These are phyloP conservation scores for Globisporangium spinosum DNA, from an alignment of 352 stramenopile species.

Conservation along the genomic window DNA sequence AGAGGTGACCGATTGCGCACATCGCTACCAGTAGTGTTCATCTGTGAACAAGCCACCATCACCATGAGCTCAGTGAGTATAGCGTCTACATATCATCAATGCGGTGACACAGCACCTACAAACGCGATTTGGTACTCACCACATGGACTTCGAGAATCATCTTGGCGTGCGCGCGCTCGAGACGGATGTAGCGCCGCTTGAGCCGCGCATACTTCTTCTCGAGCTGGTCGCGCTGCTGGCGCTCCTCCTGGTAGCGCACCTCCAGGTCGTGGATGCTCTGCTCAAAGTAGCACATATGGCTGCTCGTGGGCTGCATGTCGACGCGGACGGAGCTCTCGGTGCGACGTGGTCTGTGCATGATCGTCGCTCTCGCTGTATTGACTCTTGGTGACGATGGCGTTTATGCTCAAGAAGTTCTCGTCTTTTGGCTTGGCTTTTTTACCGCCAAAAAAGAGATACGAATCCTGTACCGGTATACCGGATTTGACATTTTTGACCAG, in stretches of 20 bases:
- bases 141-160: slow-evolving; percentile 24
- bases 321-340: slow-evolving; percentile 4
- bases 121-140: slow-evolving; percentile 1
- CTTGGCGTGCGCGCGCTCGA: slow-evolving; percentile 50
- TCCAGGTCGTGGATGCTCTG: slow-evolving; percentile 40
- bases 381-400: slow-evolving; percentile 5
- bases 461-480: slow-evolving; percentile 9
- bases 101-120: background rate
- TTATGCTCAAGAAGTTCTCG: background rate
- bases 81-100: background rate
- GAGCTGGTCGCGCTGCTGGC: slow-evolving; percentile 42
- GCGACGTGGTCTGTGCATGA: background rate
- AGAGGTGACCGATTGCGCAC: slow-evolving; percentile 1
- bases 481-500: background rate
- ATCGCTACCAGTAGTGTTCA: background rate
- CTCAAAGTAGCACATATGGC: slow-evolving; percentile 21
- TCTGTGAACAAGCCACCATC: slow-evolving; percentile 6
- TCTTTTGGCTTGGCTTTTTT: background rate
- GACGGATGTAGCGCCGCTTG: slow-evolving; percentile 60
- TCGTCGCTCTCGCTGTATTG: background rate
- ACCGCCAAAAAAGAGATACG: slow-evolving; percentile 11
- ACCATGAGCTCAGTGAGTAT: background rate
- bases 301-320: background rate
- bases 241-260: slow-evolving; percentile 42
- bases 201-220: slow-evolving; percentile 71